A percentile compares a stretch with the other conserved stretches of the same genome.
These are phyloP conservation scores for Penicillium silybi DNA, from an alignment of 495 filamentous ascomycete species.

Conservation along the genomic window DNA sequence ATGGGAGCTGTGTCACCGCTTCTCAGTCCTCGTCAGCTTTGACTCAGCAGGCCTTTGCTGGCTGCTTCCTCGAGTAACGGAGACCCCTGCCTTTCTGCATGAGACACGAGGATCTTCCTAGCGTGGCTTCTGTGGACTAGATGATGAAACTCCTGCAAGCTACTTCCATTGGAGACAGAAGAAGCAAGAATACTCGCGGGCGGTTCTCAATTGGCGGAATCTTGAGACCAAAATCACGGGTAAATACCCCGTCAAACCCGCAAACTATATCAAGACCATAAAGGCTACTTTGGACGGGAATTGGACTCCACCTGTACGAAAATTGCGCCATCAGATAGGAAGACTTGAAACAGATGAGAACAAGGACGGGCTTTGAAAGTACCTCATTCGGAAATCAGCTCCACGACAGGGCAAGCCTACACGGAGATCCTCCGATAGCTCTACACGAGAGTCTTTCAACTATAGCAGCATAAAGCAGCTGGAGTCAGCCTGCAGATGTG, in stretches of 20 bases:
- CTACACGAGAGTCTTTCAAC: background rate
- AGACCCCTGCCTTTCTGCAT: background rate
- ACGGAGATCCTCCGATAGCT: background rate
- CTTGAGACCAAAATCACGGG: background rate
- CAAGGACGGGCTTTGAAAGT: background rate
- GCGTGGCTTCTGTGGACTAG: background rate
- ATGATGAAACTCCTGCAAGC: background rate
- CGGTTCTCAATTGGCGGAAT: background rate
- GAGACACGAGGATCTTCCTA: background rate
- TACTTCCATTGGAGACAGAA: background rate
- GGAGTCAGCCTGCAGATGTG: conserved; percentile 5
- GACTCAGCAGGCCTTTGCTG: background rate
- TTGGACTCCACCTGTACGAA: background rate
- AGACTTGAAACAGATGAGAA: background rate
- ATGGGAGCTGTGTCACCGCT: background rate
- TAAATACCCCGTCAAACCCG: background rate
- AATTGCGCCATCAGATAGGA: background rate
- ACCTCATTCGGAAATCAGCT: background rate
- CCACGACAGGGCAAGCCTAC: background rate
- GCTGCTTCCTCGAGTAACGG: background rate
- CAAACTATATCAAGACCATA: background rate
- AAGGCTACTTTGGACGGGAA: background rate
- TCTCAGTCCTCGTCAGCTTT: background rate
- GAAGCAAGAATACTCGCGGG: background rate
- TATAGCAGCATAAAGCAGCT: background rate